A percentile compares a stretch with the other conserved stretches of the same genome.
Conservation (phyloP, 108 stramenopile genomes). For the Epithemia pelagica region DNA sequence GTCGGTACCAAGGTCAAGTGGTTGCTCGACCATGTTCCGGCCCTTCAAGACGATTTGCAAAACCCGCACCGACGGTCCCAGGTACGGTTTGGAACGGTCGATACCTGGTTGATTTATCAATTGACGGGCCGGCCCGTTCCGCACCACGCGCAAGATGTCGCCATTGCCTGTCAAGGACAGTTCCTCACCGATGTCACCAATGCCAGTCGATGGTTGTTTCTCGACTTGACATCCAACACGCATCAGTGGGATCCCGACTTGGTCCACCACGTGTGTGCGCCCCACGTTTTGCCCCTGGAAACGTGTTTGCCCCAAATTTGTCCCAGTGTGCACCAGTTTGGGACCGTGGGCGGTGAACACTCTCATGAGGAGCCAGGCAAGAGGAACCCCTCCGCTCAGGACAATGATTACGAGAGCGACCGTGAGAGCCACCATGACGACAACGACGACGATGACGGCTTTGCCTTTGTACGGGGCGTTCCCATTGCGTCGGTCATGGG, state of each 20-base stretch:
- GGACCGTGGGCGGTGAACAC: constrained; percentile 14
- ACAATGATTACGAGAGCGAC: no score
- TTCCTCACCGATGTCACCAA: neutral
- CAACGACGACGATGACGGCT: constrained; percentile 30
- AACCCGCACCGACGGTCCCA: neutral
- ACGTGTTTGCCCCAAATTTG: constrained; percentile 62
- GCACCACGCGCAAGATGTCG: constrained; percentile 34
- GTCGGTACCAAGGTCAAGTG: neutral
- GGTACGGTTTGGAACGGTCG: neutral
- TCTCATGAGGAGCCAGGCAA: no score
- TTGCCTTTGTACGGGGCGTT: constrained; percentile 52
- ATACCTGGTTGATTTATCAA: neutral
- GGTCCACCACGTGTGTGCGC: constrained; percentile 65
- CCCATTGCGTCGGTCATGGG: constrained; percentile 84
- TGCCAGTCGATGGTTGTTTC: neutral
- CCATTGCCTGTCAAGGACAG: constrained; percentile 13
- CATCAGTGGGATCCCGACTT: neutral
- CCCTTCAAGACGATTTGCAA: neutral
- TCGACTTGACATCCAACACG: constrained; percentile 27
- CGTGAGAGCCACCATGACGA: no score
- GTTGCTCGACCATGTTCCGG: neutral
- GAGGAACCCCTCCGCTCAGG: no score
- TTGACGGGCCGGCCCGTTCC: neutral
- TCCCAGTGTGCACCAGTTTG: constrained; percentile 58
- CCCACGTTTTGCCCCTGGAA: constrained; percentile 40